Base-by-base conservation (phyloP, 2,329 filamentous ascomycete species). In the Venturia nashicola region DNA sequence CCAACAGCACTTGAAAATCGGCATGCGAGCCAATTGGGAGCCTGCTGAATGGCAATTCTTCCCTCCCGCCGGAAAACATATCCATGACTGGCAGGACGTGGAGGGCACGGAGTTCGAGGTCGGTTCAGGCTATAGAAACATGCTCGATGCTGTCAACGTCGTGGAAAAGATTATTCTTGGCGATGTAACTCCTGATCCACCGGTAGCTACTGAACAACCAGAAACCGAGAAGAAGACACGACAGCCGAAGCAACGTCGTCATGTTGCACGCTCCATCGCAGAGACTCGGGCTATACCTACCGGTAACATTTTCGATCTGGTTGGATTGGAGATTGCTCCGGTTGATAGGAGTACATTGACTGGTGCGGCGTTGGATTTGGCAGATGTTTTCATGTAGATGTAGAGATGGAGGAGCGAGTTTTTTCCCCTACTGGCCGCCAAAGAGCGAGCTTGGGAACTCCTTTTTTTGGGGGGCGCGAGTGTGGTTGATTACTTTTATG, bases 1-100 rank as follows among this genome's bases (percentile, higher is more conserved):
- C 12, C 63, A 64, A 18, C 32, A 39, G 14, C 12, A 34, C 18
- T 32, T 64, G 54, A 55, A 27, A n/a, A 62, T 64, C 2, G 62
- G 39, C 11, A 46, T 32, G 42, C 27, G 16, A 23, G 59, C 55
- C 23, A 34, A n/a, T 7, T 64, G 62, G 62, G 27, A 34, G 55
- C 55, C 62, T 16, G 51, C 36, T 12, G 62, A 64, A 42, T 54
- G 44, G 54, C 55, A 64, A 20, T 64, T 64, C 62, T 64, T 64
- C 42, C 46, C 46, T 5, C 51, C 51, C 7, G 27, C 27, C n/a
- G 14, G 12, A 5, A 20, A 51, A 14, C n/a, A 51, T 27, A 57
- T 57, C 27, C 8, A 39, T 9, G 32, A 63, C n/a, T 36, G 34
- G 57, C 36, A 63, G 1, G 36, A 40, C 12, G 51, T 55, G 1